Percentiles rank a stretch among this genome's conserved stretches.
Conservation (phyloP, 805 yeast genomes). For the Hanseniaspora pseudoguilliermondii region DNA sequence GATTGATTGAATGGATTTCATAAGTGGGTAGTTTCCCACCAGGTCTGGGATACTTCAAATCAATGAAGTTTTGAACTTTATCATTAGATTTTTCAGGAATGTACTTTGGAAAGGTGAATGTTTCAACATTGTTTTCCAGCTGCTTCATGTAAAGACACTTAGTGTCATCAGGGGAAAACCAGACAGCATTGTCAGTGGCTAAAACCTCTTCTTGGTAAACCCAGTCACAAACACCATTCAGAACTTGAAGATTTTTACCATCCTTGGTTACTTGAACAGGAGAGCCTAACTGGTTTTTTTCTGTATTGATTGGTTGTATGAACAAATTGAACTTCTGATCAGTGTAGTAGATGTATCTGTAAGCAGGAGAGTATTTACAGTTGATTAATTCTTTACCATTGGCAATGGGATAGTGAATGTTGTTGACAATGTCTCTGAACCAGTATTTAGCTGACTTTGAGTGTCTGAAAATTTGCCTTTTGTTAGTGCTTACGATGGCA, state of each 20-base stretch:
- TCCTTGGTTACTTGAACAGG: constrained; percentile 7
- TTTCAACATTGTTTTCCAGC: constrained; percentile 48
- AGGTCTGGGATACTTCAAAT: constrained; percentile 55
- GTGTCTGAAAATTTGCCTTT: constrained; percentile 49
- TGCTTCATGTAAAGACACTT: constrained; percentile 42
- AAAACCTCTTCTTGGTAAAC: constrained; percentile 73
- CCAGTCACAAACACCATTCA: constrained; percentile 72
- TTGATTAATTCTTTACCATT: constrained; percentile 24
- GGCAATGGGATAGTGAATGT: constrained; percentile 25
- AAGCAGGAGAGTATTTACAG: constrained; percentile 51
- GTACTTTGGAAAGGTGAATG: constrained; percentile 41
- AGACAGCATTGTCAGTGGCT: constrained; percentile 43
- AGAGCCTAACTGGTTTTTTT: constrained; percentile 15
- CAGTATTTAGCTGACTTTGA: constrained; percentile 52
- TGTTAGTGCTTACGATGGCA: constrained; percentile 46
- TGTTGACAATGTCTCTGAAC: constrained; percentile 39
- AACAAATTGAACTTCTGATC: constrained; percentile 40
- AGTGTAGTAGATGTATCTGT: constrained; percentile 44
- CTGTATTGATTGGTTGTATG: constrained; percentile 29
- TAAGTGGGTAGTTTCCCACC: constrained; percentile 46
- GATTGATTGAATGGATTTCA: background rate
- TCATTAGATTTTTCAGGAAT: constrained; percentile 33
- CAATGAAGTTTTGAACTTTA: constrained; percentile 25
- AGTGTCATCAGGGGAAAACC: constrained; percentile 63
- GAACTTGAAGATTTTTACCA: constrained; percentile 23